Percentiles rank a stretch among this genome's conserved stretches.
phyloP scores from a whole-genome alignment of 2,329 filamentous ascomycete genomes.

The Polychaeton citri region DNA sequence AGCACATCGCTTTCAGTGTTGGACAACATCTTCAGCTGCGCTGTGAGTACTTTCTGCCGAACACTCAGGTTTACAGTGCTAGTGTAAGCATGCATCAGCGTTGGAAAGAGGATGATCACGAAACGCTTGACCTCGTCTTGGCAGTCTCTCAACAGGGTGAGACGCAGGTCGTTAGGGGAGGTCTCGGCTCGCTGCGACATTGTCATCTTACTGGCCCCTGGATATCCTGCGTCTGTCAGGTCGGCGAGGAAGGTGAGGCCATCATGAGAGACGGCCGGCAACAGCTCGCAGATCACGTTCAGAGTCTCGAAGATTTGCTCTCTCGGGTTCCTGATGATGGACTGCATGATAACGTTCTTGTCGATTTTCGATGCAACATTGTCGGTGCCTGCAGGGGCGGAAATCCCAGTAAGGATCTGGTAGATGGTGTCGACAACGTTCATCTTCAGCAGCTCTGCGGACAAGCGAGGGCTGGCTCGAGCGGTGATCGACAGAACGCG shows the following conservation, averaged over 20 bases:
- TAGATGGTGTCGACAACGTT: slow-evolving; percentile 96
- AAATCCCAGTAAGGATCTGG: slow-evolving; percentile 92
- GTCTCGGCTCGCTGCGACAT: slow-evolving; percentile 36
- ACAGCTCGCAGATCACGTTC: slow-evolving; percentile 90
- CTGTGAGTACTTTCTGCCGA: slow-evolving; percentile 83
- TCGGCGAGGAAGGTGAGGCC: slow-evolving; percentile 39
- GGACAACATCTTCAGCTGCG: slow-evolving; percentile 96
- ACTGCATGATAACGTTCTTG: slow-evolving; percentile 97
- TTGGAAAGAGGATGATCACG: slow-evolving; percentile 83
- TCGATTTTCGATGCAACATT: slow-evolving; percentile 78
- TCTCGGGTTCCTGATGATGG: slow-evolving; percentile 83
- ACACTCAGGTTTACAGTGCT: slow-evolving; percentile 94
- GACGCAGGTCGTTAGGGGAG: slow-evolving; percentile 60
- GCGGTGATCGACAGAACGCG: slow-evolving; percentile 83
- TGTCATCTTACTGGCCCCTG: slow-evolving; percentile 31
- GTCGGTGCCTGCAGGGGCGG: slow-evolving; percentile 65
- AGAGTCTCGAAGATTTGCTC: slow-evolving; percentile 96
- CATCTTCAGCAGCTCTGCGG: slow-evolving; percentile 85
- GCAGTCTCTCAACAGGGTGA: slow-evolving; percentile 72
- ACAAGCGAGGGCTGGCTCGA: slow-evolving; percentile 73
- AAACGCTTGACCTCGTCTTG: slow-evolving; percentile 81
- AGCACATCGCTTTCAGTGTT: slow-evolving; percentile 80
- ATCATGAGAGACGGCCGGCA: slow-evolving; percentile 58
- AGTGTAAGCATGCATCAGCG: slow-evolving; percentile 89
- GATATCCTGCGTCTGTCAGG: slow-evolving; percentile 34